phyloP scores from a whole-genome alignment of 1,284 basidiomycete genomes.

The Sanghuangporus baumii region DNA sequence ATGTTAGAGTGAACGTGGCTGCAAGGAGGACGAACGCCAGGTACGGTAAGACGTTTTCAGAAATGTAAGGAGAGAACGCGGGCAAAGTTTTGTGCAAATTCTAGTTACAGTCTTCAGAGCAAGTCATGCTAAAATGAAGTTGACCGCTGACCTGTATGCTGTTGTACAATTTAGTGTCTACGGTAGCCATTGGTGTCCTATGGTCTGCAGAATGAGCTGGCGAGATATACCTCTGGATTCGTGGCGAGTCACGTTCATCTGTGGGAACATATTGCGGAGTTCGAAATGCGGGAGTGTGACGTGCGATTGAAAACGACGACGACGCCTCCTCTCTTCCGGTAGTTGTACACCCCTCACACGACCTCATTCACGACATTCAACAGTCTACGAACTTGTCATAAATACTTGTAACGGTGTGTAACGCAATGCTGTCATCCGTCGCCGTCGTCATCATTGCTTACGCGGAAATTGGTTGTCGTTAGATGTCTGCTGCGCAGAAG shows the following conservation, averaged over 20 bases:
- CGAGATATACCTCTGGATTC: neutral
- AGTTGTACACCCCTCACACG: conserved; percentile 11
- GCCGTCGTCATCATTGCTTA: neutral
- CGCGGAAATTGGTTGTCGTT: conserved; percentile 2
- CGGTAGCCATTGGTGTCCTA: conserved; percentile 28
- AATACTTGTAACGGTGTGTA: neutral
- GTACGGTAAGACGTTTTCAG: conserved; percentile 61
- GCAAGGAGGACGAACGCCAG: conserved; percentile 70
- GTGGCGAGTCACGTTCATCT: neutral
- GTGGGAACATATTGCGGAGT: conserved; percentile 12
- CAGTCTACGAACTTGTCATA: conserved; percentile 19
- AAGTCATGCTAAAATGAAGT: conserved; percentile 1
- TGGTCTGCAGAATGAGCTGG: neutral
- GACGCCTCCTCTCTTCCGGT: conserved; percentile 8
- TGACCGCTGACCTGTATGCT: conserved; percentile 34
- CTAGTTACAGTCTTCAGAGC: conserved; percentile 29
- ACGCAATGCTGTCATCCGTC: neutral
- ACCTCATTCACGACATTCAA: conserved; percentile 8
- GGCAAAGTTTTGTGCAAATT: conserved; percentile 46
- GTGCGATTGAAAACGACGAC: conserved; percentile 11
- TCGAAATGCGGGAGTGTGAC: conserved; percentile 8
- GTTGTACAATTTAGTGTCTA: conserved; percentile 29
- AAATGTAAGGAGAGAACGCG: conserved; percentile 63
- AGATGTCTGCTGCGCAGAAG: conserved; percentile 75
- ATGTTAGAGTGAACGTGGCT: conserved; percentile 73